These are phyloP conservation scores for Carex cristatella DNA, from an alignment of 176 grass and related monocot genomes.

Conservation along the genomic window DNA sequence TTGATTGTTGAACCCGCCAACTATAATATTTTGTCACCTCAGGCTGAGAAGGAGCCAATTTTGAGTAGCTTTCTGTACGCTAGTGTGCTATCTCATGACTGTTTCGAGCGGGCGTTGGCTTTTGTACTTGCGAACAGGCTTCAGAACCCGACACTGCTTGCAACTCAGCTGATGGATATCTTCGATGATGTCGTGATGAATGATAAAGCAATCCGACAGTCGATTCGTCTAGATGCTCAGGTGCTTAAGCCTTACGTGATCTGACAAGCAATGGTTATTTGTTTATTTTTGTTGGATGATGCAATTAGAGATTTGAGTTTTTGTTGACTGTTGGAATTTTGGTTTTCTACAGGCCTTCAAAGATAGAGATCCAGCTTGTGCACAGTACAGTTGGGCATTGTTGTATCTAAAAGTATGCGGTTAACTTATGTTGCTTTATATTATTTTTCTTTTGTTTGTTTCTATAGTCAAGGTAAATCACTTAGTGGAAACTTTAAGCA, in stretches of 20 bases:
- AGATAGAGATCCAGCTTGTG: slow-evolving; percentile 90
- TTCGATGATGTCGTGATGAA: slow-evolving; percentile 94
- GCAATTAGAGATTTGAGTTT: neutral
- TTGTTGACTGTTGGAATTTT: slow-evolving; percentile 13
- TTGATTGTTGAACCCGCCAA: neutral
- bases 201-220: slow-evolving; percentile 57
- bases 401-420: slow-evolving; percentile 77
- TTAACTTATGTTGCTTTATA: neutral
- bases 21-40: neutral
- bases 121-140: slow-evolving; percentile 94
- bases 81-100: slow-evolving; percentile 81
- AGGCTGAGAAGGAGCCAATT: slow-evolving; percentile 97
- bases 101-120: slow-evolving; percentile 69
- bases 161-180: slow-evolving; percentile 92
- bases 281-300: slow-evolving; percentile 11
- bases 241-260: slow-evolving; percentile 25
- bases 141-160: slow-evolving; percentile 82
- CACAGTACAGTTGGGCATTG: slow-evolving; percentile 92
- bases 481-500: neutral
- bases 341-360: slow-evolving; percentile 70
- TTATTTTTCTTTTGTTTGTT: neutral
- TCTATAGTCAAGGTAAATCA: slow-evolving; percentile 7
- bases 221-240: slow-evolving; percentile 97
- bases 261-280: slow-evolving; percentile 5
- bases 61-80: slow-evolving; percentile 96